Evolutionary conservation across 208 protist species (phyloP).

Genomic region (Perkinsela sp.): DNA sequence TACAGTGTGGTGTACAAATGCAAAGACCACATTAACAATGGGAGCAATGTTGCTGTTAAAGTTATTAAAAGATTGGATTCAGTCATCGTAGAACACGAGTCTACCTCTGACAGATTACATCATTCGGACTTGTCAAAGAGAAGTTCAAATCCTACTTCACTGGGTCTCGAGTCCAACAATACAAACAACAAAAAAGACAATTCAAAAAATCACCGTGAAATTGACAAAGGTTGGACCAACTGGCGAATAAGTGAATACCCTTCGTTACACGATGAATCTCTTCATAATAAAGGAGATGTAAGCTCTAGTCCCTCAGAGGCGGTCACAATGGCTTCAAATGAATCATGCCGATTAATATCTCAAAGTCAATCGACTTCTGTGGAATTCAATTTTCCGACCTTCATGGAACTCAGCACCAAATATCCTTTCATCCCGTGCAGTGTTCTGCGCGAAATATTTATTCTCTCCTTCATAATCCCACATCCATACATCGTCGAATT

Average conservation of each 20-base stretch:
- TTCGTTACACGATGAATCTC: not conserved
- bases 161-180: not conserved
- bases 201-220: not conserved
- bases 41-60: not conserved
- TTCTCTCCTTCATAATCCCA: not conserved
- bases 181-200: not conserved
- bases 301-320: not conserved
- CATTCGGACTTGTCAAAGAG: not conserved
- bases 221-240: not conserved
- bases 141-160: not conserved
- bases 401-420: not conserved
- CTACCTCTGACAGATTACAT: not conserved
- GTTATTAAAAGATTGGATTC: not conserved
- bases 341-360: not conserved
- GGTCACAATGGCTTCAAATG: not conserved
- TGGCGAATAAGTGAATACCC: too few relatives aligned
- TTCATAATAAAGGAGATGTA: not conserved
- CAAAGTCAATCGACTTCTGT: not conserved
- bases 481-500: not conserved
- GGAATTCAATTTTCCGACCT: not conserved
- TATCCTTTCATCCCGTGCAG: not conserved
- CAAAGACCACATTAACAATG: conserved; percentile 19
- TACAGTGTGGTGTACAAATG: conserved; percentile 88
- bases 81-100: not conserved
- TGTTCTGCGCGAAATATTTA: not conserved